These are phyloP conservation scores for Trebouxiophyceae sp. DNA, from an alignment of 163 green algal species.

Conservation along the genomic window DNA sequence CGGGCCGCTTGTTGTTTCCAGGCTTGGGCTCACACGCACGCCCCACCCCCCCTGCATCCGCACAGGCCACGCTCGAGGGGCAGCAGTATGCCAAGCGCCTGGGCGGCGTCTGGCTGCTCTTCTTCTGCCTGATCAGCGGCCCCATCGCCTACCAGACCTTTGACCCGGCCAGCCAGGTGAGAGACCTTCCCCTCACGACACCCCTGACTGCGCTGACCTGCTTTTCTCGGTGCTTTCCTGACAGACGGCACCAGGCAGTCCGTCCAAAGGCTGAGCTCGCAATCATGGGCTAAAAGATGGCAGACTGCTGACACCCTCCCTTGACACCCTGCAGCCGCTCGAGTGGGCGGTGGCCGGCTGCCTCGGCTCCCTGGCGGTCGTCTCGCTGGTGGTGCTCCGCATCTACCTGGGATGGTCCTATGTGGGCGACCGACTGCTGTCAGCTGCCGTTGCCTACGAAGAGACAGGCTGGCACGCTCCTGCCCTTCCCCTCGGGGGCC, in stretches of 20 bases:
- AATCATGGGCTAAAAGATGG: no score
- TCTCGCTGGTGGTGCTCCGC: conserved; percentile 38
- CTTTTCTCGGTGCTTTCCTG: no score
- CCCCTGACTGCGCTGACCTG: no score
- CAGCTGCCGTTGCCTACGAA: conserved; percentile 62
- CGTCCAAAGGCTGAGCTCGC: no score
- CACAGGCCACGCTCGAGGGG: conserved; percentile 48
- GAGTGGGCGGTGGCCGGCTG: conserved; percentile 58
- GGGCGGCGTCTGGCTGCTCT: conserved; percentile 37
- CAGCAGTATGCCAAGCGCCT: conserved; percentile 53
- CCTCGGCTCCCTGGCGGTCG: conserved; percentile 42
- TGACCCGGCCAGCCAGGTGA: conserved; percentile 50
- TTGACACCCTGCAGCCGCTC: conserved; percentile 47
- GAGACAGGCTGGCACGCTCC: conserved; percentile 65
- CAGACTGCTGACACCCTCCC: no score
- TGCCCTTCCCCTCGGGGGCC: no score
- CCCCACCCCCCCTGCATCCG: neutral
- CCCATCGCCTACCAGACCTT: conserved; percentile 83
- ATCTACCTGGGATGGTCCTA: conserved; percentile 73
- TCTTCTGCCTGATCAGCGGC: conserved; percentile 50
- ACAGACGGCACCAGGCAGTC: no score
- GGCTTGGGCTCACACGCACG: neutral
- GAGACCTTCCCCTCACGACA: neutral
- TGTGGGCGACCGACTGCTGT: conserved; percentile 63
- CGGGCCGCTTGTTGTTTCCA: neutral